A percentile compares a stretch with the other conserved stretches of the same genome.
These are phyloP conservation scores for Vaccinium corymbosum DNA, from an alignment of 148 eudicot species.

Conservation along the genomic window DNA sequence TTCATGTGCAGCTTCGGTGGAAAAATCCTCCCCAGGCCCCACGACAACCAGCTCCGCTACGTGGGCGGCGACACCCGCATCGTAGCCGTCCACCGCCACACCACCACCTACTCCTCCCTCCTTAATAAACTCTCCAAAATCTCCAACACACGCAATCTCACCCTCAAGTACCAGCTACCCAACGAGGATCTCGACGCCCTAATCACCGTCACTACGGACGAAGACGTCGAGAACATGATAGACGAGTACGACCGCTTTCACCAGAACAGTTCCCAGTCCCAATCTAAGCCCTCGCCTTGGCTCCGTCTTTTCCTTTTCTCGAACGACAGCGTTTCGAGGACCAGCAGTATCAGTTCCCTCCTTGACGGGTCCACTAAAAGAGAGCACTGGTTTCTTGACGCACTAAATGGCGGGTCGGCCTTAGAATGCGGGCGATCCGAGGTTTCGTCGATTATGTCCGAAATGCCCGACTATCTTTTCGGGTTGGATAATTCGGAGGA, in stretches of 20 bases:
- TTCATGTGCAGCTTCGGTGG: slow-evolving; percentile 96
- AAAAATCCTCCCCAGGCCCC: slow-evolving; percentile 84
- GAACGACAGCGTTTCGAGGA: slow-evolving; percentile 38
- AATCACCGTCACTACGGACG: slow-evolving; percentile 72
- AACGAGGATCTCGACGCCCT: slow-evolving; percentile 88
- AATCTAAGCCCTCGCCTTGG: slow-evolving; percentile 30
- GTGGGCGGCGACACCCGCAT: slow-evolving; percentile 94
- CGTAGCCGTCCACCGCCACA: slow-evolving; percentile 56
- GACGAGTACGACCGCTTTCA: slow-evolving; percentile 69
- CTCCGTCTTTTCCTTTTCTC: slow-evolving; percentile 69
- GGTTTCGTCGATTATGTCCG: slow-evolving; percentile 72
- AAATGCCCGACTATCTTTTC: slow-evolving; percentile 84
- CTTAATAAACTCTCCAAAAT: slow-evolving; percentile 51
- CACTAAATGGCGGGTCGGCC: slow-evolving; percentile 56
- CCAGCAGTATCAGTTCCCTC: slow-evolving; percentile 57
- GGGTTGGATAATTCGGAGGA: slow-evolving; percentile 80
- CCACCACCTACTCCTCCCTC: slow-evolving; percentile 40
- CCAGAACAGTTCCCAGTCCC: slow-evolving; percentile 7
- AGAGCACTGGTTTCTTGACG: slow-evolving; percentile 82
- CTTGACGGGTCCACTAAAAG: slow-evolving; percentile 79
- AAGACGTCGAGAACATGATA: slow-evolving; percentile 93
- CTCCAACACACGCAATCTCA: slow-evolving; percentile 32
- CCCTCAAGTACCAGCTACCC: slow-evolving; percentile 83
- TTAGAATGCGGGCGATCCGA: slow-evolving; percentile 81
- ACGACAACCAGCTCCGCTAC: slow-evolving; percentile 91